phyloP scores from a whole-genome alignment of 1,139 yeast species.

The Suhomyces bribrorum region DNA sequence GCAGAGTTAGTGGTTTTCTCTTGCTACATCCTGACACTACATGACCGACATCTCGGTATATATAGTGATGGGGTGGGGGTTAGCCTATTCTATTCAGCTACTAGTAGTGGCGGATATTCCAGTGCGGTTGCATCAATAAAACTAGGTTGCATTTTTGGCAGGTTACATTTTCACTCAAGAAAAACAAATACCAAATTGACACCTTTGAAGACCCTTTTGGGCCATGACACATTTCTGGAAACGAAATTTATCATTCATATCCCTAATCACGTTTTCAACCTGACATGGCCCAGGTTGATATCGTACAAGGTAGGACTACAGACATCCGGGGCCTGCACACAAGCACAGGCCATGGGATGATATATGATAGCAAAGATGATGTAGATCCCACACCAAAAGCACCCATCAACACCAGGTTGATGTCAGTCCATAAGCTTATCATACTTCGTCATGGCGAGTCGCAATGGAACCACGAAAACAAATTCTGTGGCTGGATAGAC shows the following conservation, averaged over 20 bases:
- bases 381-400: too few species aligned
- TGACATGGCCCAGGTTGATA: too few species aligned
- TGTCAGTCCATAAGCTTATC: conserved; percentile 39
- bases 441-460: conserved; percentile 77
- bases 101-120: neutral
- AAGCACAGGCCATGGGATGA: too few species aligned
- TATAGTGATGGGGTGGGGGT: neutral
- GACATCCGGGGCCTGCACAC: too few species aligned
- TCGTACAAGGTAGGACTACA: too few species aligned
- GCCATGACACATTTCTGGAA: too few species aligned
- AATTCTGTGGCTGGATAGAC: conserved; percentile 87
- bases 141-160: conserved; percentile 1
- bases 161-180: neutral
- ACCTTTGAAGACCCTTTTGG: too few species aligned
- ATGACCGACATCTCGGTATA: neutral
- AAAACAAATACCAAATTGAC: too few species aligned
- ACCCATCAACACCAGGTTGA: too few species aligned
- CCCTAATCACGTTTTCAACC: too few species aligned
- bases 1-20: neutral
- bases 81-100: conserved; percentile 1
- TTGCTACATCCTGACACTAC: neutral
- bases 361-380: too few species aligned
- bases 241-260: too few species aligned
- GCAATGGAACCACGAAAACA: conserved; percentile 66
- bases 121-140: conserved; percentile 8